Evolutionary conservation across 768 basidiomycete species (phyloP).

Genomic region (Agaricus bisporus): DNA sequence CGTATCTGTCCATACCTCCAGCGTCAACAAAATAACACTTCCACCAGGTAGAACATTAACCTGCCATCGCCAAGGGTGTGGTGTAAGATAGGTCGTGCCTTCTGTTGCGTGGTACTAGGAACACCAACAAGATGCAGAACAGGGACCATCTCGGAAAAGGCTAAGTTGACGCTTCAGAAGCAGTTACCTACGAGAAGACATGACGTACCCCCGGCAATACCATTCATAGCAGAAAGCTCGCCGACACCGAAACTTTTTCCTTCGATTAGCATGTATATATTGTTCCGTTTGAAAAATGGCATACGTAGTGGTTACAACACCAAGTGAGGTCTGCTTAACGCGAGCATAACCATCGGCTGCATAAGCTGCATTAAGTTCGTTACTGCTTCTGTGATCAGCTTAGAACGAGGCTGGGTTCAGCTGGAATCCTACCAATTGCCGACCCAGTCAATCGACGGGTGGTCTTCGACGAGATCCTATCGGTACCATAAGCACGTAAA

Average conservation of each 20-base stretch:
- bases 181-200: not conserved
- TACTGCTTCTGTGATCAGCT: constrained; percentile 31
- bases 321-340: constrained; percentile 68
- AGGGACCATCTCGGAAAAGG: constrained; percentile 84
- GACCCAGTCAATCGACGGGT: constrained; percentile 75
- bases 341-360: constrained; percentile 93
- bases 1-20: constrained; percentile 45
- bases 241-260: constrained; percentile 75
- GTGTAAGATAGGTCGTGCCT: constrained; percentile 66
- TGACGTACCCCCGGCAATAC: constrained; percentile 62
- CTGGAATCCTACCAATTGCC: constrained; percentile 61
- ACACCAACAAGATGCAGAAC: constrained; percentile 83
- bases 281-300: not conserved
- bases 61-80: constrained; percentile 85
- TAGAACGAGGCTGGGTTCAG: not conserved
- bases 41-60: constrained; percentile 21
- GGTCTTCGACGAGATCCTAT: constrained; percentile 79
- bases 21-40: not conserved
- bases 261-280: not conserved
- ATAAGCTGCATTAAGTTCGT: constrained; percentile 84
- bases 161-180: constrained; percentile 23
- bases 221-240: constrained; percentile 81
- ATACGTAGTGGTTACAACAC: constrained; percentile 41
- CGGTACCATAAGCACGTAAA: not conserved
- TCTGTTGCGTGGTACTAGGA: constrained; percentile 69